phyloP scores from a whole-genome alignment of 2,329 filamentous ascomycete species.

The Taxawa tesnikishii region DNA sequence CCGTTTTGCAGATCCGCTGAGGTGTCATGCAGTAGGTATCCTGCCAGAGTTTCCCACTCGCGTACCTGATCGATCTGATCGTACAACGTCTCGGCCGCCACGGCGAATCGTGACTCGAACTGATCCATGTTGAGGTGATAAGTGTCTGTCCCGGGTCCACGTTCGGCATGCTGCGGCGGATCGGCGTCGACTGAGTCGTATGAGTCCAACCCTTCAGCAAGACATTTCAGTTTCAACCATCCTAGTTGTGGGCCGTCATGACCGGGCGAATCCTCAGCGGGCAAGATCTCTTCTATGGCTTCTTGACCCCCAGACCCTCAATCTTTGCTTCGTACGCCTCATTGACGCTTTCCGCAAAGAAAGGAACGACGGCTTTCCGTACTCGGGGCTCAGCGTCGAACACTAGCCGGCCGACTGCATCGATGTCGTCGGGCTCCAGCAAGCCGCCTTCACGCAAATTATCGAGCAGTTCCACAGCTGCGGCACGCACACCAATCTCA shows the following conservation, averaged over 20 bases:
- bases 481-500: conserved; percentile 67
- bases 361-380: conserved; percentile 76
- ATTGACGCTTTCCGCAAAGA: conserved; percentile 79
- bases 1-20: conserved; percentile 44
- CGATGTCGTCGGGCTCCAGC: conserved; percentile 83
- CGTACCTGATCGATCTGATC: conserved; percentile 69
- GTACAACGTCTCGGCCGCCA: conserved; percentile 77
- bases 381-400: conserved; percentile 79
- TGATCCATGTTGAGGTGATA: conserved; percentile 48
- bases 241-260: conserved; percentile 49
- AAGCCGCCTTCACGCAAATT: conserved; percentile 71
- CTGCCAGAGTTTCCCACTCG: conserved; percentile 79
- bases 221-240: conserved; percentile 86
- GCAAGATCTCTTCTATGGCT: conserved; percentile 60
- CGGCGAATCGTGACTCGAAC: conserved; percentile 68
- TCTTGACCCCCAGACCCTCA: conserved; percentile 73
- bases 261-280: conserved; percentile 59
- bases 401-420: conserved; percentile 73
- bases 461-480: conserved; percentile 71
- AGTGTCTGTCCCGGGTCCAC: conserved; percentile 21
- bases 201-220: conserved; percentile 69
- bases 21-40: conserved; percentile 88
- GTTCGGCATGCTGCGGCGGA: conserved; percentile 36
- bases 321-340: conserved; percentile 69
- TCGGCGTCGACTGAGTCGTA: conserved; percentile 57